Evolutionary conservation across 1,284 basidiomycete species (phyloP), one percentile per base, ranked within the genome.

Genomic region (Cryptococcus depauperatus): DNA sequence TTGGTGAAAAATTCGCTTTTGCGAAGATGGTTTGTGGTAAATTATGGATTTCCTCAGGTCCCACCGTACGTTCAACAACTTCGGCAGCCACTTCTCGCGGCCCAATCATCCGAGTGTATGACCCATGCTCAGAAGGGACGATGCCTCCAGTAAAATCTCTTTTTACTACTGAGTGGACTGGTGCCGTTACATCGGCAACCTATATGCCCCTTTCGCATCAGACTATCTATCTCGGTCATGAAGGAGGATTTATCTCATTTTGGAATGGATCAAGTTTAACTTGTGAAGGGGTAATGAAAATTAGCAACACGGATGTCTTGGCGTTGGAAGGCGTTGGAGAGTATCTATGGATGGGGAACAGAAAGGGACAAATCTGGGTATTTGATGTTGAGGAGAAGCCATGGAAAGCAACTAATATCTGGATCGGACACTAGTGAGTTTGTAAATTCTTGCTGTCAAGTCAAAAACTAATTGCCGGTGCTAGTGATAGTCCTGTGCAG

Each of bases 331-430:
- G 87, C 2, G 85, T 92, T 3, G 80, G 83, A 42, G 76, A 84
- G 46, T 72, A 80, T 39, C 71, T 97, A 22, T 97, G 92, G 93
- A 82, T 80, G 3, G 90, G 88, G 0, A 80, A 80, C 14, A 68
- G 91, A 47, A 84, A 80, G 47, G 93, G 91, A 0, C 76, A 77
- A 61, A 86, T 97, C 35, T 76, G 80, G n/a, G 86, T 82, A 1
- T 93, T 85, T 65, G 84, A 92, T 62, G 78, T 88, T 22, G 66
- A 55, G 7, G 50, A 64, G 11, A 53, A 74, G 52, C 88, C 88
- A 3, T 97, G 91, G 91, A 69, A 80, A 6, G 79, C 87, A 50
- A 86, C 86, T 46, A 97, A 97, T 64, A 76, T 77, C 34, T 98
- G 93, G 93, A 77, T 76, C 44, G 92, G 88, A 6, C 90, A 96